Percentiles rank a stretch among this genome's conserved stretches.
Evolutionary conservation across 371 early-diverging fungal genomes (phyloP).

Genomic region (Rhizomucor pusillus): DNA sequence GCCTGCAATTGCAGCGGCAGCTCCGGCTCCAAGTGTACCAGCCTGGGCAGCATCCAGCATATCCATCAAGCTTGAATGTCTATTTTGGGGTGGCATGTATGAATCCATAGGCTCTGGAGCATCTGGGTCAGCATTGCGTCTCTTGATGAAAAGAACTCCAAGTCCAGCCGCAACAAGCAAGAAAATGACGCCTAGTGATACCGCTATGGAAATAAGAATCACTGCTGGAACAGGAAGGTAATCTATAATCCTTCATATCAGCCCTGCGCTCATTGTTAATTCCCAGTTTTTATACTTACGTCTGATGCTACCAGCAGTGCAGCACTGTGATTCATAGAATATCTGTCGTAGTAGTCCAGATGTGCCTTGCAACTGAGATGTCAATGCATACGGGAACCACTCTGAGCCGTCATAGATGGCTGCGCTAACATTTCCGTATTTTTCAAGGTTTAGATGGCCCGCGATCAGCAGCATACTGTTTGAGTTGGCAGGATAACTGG

Average conservation of each 20-base stretch:
- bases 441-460: slow-evolving; percentile 46
- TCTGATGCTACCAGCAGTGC: slow-evolving; percentile 18
- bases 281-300: slow-evolving; percentile 16
- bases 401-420: slow-evolving; percentile 62
- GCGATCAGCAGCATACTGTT: slow-evolving; percentile 46
- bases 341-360: slow-evolving; percentile 25
- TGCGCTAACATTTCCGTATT: slow-evolving; percentile 46
- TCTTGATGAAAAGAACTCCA: slow-evolving; percentile 24
- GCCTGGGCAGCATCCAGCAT: slow-evolving; percentile 30
- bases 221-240: slow-evolving; percentile 62
- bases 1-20: slow-evolving; percentile 15
- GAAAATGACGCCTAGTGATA: slow-evolving; percentile 68
- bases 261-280: not conserved
- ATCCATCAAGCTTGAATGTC: slow-evolving; percentile 21
- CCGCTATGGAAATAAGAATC: slow-evolving; percentile 70
- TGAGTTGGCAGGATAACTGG: slow-evolving; percentile 28
- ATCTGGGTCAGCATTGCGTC: slow-evolving; percentile 18
- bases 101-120: slow-evolving; percentile 32
- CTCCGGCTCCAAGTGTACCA: slow-evolving; percentile 18
- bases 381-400: slow-evolving; percentile 65
- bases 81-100: slow-evolving; percentile 20
- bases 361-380: slow-evolving; percentile 28
- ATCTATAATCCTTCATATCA: slow-evolving; percentile 9
- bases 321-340: slow-evolving; percentile 25
- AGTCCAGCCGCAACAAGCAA: slow-evolving; percentile 52